Evolutionary conservation across 2,329 filamentous ascomycete species (phyloP).

Genomic region (Ophiocordyceps unilateralis): DNA sequence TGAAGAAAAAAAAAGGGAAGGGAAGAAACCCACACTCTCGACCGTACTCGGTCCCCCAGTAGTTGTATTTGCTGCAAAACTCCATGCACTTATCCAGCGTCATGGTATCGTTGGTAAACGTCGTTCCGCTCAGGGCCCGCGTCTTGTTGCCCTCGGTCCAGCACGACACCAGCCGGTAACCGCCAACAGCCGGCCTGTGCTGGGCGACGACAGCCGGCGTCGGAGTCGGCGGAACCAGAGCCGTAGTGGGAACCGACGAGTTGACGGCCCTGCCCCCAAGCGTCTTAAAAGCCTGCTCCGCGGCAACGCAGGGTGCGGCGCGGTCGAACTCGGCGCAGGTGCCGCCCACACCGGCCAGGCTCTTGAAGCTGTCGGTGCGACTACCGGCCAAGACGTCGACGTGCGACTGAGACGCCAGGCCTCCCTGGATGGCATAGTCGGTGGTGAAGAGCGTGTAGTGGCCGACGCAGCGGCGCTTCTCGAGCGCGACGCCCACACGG

Average conservation of each 20-base stretch:
- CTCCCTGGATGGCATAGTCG: slow-evolving; percentile 25
- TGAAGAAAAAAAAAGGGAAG: neutral
- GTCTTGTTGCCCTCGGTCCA: slow-evolving; percentile 25
- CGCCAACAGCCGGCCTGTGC: slow-evolving; percentile 22
- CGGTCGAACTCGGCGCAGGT: slow-evolving; percentile 24
- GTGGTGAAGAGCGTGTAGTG: slow-evolving; percentile 30
- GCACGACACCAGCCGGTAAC: slow-evolving; percentile 28
- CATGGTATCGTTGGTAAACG: slow-evolving; percentile 29
- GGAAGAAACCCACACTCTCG: slow-evolving; percentile 23
- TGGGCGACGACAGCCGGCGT: slow-evolving; percentile 2
- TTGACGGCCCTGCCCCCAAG: neutral
- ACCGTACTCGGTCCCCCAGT: slow-evolving; percentile 34
- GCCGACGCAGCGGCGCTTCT: slow-evolving; percentile 25
- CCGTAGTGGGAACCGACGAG: slow-evolving; percentile 1
- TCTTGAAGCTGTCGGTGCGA: slow-evolving; percentile 30
- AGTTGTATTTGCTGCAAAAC: slow-evolving; percentile 27
- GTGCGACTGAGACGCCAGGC: slow-evolving; percentile 24
- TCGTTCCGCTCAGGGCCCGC: slow-evolving; percentile 24
- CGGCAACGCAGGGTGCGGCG: slow-evolving; percentile 11
- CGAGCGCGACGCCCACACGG: slow-evolving; percentile 20
- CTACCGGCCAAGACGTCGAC: slow-evolving; percentile 26
- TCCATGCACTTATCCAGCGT: slow-evolving; percentile 28
- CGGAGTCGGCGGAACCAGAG: slow-evolving; percentile 1
- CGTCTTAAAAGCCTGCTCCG: slow-evolving; percentile 3
- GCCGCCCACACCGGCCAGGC: slow-evolving; percentile 23